Evolutionary conservation across 2,329 filamentous ascomycete species (phyloP).

Genomic region (Ceratocystis harringtonii): DNA sequence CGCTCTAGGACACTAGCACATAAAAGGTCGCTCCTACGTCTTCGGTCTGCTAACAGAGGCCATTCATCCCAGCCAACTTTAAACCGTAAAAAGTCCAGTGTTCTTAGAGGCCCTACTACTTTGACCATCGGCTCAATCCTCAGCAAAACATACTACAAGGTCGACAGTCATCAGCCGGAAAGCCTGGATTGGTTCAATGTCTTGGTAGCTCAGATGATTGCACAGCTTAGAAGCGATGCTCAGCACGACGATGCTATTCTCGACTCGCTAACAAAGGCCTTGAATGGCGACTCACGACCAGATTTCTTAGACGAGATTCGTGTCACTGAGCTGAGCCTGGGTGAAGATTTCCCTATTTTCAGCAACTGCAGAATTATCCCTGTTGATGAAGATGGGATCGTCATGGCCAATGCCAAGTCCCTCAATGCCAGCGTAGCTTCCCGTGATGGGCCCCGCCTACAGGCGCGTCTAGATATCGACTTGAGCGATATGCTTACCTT

Average conservation of each 20-base stretch:
- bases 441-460: conserved; percentile 57
- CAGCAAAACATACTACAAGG: conserved; percentile 94
- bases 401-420: conserved; percentile 35
- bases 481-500: conserved; percentile 90
- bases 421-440: conserved; percentile 38
- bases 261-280: conserved; percentile 62
- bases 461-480: conserved; percentile 94
- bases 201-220: conserved; percentile 86
- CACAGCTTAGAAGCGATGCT: conserved; percentile 84
- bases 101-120: conserved; percentile 55
- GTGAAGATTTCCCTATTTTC: conserved; percentile 96
- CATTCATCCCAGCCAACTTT: conserved; percentile 25
- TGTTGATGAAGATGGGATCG: conserved; percentile 62
- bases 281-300: conserved; percentile 77
- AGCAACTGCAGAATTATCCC: conserved; percentile 95
- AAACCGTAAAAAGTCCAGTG: conserved; percentile 53
- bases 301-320: conserved; percentile 88
- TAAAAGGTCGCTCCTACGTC: conserved; percentile 54
- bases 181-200: conserved; percentile 99
- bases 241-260: conserved; percentile 85
- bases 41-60: conserved; percentile 30
- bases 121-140: conserved; percentile 89
- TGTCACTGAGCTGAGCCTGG: conserved; percentile 83
- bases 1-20: conserved; percentile 61
- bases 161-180: conserved; percentile 88